phyloP scores from a whole-genome alignment of 768 basidiomycete genomes.

The Trametes cingulata region DNA sequence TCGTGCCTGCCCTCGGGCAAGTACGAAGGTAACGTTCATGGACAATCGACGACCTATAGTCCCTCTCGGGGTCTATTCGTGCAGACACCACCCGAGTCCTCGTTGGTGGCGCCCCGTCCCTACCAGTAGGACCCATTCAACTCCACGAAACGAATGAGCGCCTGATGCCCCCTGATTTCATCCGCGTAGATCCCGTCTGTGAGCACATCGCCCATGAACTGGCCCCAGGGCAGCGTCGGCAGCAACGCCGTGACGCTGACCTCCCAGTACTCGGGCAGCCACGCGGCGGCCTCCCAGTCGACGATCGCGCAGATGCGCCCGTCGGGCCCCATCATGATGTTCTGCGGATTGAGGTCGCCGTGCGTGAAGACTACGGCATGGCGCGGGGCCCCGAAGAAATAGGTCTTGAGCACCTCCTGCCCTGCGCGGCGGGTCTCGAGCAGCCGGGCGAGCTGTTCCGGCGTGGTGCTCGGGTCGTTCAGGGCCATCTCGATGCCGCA shows the following conservation, averaged over 20 bases:
- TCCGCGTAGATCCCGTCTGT: background rate
- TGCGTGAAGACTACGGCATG: conserved; percentile 22
- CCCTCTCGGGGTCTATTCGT: too few relatives aligned
- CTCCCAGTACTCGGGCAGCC: background rate
- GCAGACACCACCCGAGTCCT: too few relatives aligned
- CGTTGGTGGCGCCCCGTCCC: too few relatives aligned
- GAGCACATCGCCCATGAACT: background rate
- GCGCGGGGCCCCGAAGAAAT: background rate
- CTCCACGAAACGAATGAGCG: too few relatives aligned
- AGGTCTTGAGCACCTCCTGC: background rate
- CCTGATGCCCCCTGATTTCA: background rate
- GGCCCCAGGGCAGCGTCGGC: background rate
- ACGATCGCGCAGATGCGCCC: conserved; percentile 17
- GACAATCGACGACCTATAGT: too few relatives aligned
- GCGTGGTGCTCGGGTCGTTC: background rate
- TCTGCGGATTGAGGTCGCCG: conserved; percentile 16
- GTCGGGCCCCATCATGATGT: conserved; percentile 16
- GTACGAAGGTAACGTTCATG: too few relatives aligned
- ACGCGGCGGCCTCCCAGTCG: background rate
- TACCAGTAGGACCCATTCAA: too few relatives aligned
- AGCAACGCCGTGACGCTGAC: background rate
- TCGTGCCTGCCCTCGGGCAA: too few relatives aligned
- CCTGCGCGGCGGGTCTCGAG: background rate
- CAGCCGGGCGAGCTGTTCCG: background rate
- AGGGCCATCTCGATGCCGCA: background rate